Evolutionary conservation across 305 asterid species (phyloP), one percentile per base, ranked within the genome.

Genomic region (Fraxinus floribunda): DNA sequence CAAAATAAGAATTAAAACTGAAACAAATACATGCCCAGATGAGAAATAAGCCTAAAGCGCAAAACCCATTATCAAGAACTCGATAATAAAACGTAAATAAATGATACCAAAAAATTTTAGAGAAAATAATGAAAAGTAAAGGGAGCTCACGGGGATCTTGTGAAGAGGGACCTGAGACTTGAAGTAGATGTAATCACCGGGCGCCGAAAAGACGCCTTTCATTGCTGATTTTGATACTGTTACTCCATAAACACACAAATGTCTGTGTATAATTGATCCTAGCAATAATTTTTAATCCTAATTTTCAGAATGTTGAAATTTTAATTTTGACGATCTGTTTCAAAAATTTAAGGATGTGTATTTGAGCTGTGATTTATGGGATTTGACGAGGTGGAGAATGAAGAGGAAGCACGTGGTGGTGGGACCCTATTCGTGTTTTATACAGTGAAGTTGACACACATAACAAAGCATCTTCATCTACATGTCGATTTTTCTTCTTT

Each of bases 121-220:
- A 7, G 7, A 57, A 22, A 71, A 36, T n/a, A 57, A 15, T 6
- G 52, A 24, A 1, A 3, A 49, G 16, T 18, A 35, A 75, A 83
- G 70, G 78, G 55, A 80, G 79, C 36, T 88, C 86, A 95, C 99
- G 20, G 98, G 98, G 91, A 95, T 95, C 93, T 91, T 93, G 79
- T 95, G 99, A 82, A 95, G 97, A 83, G 99, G 98, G 85, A 95
- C 99, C 88, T 93, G 98, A 86, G 99, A 95, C 97, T 95, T 95
- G 94, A 95, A 95, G 92, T 95, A 88, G 88, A 91, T 82, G 87
- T 91, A 95, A 92, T 95, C 99, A 81, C 99, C 99, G 89, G 99
- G 97, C 84, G 93, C 91, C 84, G 97, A 93, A 83, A 92, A 90
- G 89, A 83, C 91, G 88, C 98, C 94, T 92, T 92, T 94, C 99